A percentile compares a stretch with the other conserved stretches of the same genome.
Evolutionary conservation across 2,329 filamentous ascomycete species (phyloP).

Genomic region (Fusarium phyllophilum): DNA sequence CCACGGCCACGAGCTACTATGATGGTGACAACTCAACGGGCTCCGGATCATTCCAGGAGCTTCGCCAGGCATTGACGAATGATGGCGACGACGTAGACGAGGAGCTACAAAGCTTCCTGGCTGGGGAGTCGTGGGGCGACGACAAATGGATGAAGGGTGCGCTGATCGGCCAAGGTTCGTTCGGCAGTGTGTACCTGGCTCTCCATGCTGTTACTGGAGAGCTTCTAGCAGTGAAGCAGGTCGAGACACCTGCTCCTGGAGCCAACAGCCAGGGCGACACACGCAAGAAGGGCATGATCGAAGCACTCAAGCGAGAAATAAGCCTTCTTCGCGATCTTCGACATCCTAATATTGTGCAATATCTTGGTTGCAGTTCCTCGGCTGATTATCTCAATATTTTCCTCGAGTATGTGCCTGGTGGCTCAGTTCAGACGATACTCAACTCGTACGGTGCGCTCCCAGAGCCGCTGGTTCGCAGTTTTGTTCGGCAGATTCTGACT

Average conservation of each 20-base stretch:
- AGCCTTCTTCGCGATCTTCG: slow-evolving; percentile 91
- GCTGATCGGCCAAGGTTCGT: slow-evolving; percentile 95
- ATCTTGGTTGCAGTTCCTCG: slow-evolving; percentile 93
- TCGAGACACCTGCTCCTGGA: slow-evolving; percentile 84
- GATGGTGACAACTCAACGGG: slow-evolving; percentile 80
- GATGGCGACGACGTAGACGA: slow-evolving; percentile 94
- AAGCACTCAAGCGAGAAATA: slow-evolving; percentile 96
- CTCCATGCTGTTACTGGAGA: slow-evolving; percentile 96
- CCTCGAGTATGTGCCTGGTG: slow-evolving; percentile 97
- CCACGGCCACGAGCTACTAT: slow-evolving; percentile 80
- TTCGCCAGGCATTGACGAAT: slow-evolving; percentile 85
- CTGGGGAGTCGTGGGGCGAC: slow-evolving; percentile 93
- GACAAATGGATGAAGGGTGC: slow-evolving; percentile 99
- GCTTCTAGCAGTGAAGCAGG: slow-evolving; percentile 97
- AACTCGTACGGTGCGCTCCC: slow-evolving; percentile 97
- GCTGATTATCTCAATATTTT: slow-evolving; percentile 97
- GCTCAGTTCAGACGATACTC: slow-evolving; percentile 97
- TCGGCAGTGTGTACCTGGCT: slow-evolving; percentile 94
- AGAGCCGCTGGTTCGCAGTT: slow-evolving; percentile 93
- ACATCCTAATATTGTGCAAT: slow-evolving; percentile 97
- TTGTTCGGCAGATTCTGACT: slow-evolving; percentile 93
- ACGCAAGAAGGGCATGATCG: slow-evolving; percentile 98
- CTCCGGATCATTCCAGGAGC: slow-evolving; percentile 80
- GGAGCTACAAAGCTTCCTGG: slow-evolving; percentile 88
- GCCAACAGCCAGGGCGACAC: slow-evolving; percentile 84